Percentiles rank a stretch among this genome's conserved stretches.
These are phyloP conservation scores for Euphorbia schlechtendalii DNA, from an alignment of 441 rosid species.

Conservation along the genomic window DNA sequence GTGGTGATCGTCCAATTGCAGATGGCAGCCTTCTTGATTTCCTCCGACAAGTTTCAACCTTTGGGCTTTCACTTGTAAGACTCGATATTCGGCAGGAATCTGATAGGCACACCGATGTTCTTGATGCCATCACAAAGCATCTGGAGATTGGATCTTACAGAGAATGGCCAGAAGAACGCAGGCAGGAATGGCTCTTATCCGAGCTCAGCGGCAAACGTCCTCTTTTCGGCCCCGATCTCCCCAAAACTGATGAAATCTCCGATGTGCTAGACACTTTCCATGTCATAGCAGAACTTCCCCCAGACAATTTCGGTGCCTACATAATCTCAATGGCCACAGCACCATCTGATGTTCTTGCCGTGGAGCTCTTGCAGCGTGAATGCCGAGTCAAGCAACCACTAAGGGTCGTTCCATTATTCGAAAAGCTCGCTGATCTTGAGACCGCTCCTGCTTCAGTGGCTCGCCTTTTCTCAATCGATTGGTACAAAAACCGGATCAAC, in stretches of 20 bases:
- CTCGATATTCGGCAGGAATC: slow-evolving; percentile 97
- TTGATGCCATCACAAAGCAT: slow-evolving; percentile 81
- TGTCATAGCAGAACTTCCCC: slow-evolving; percentile 81
- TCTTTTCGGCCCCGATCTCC: slow-evolving; percentile 83
- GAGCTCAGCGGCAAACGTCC: slow-evolving; percentile 92
- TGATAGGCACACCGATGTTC: slow-evolving; percentile 85
- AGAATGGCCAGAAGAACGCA: slow-evolving; percentile 81
- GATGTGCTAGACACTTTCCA: slow-evolving; percentile 80
- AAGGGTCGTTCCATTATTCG: slow-evolving; percentile 93
- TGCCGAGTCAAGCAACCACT: slow-evolving; percentile 76
- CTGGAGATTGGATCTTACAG: slow-evolving; percentile 75
- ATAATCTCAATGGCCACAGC: slow-evolving; percentile 98
- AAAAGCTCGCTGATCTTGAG: slow-evolving; percentile 90
- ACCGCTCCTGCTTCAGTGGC: slow-evolving; percentile 91
- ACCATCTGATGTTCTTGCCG: slow-evolving; percentile 88
- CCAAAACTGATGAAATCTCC: slow-evolving; percentile 85
- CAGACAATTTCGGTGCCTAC: slow-evolving; percentile 86
- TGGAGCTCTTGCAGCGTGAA: slow-evolving; percentile 91
- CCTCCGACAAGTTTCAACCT: slow-evolving; percentile 90
- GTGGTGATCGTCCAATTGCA: slow-evolving; percentile 88
- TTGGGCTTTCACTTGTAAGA: slow-evolving; percentile 86
- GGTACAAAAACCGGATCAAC: slow-evolving; percentile 76
- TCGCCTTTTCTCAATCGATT: slow-evolving; percentile 77
- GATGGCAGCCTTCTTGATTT: slow-evolving; percentile 98
- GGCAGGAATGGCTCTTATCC: slow-evolving; percentile 88